Conservation (phyloP, 2,329 filamentous ascomycete genomes). For the Remersonia thermophila region DNA sequence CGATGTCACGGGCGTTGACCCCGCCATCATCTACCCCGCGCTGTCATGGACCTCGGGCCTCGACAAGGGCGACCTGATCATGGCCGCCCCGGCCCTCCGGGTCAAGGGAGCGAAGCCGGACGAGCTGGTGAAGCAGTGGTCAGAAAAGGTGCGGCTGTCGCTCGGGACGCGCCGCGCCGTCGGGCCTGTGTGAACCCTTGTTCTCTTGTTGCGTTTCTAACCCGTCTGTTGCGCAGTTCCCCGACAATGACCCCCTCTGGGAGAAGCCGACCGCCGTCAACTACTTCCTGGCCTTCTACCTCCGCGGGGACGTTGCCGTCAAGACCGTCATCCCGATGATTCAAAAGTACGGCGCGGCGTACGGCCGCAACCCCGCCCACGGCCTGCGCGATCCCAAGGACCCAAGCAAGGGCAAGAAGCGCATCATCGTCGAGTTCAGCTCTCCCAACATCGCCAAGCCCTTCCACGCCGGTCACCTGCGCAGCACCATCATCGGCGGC, state of each 20-base stretch:
- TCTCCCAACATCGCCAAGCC: slow-evolving; percentile 81
- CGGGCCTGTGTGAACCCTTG: background rate
- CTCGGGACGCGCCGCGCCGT: background rate
- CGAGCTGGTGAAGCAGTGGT: slow-evolving; percentile 50
- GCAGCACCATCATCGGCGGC: slow-evolving; percentile 68
- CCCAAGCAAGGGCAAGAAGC: slow-evolving; percentile 49
- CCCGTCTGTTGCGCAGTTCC: slow-evolving; percentile 56
- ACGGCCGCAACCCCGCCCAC: slow-evolving; percentile 50
- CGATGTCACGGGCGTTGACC: slow-evolving; percentile 57
- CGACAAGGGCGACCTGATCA: slow-evolving; percentile 70
- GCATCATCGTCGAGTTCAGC: slow-evolving; percentile 67
- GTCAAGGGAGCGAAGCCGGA: slow-evolving; percentile 58
- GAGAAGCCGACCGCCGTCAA: slow-evolving; percentile 55
- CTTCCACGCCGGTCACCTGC: slow-evolving; percentile 66
- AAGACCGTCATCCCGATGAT: slow-evolving; percentile 58
- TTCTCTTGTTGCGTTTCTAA: too few relatives aligned
- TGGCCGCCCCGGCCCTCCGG: slow-evolving; percentile 69
- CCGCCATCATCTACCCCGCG: slow-evolving; percentile 58
- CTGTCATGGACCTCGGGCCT: slow-evolving; percentile 68
- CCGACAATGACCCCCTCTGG: slow-evolving; percentile 56
- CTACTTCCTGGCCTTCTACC: slow-evolving; percentile 68
- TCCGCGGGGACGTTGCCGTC: slow-evolving; percentile 56
- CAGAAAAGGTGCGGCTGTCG: slow-evolving; percentile 38
- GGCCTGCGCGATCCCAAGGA: slow-evolving; percentile 51
- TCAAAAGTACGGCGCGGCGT: slow-evolving; percentile 46